A percentile compares a stretch with the other conserved stretches of the same genome.
phyloP scores from a whole-genome alignment of 441 rosid genomes.

The Viola pubescens region DNA sequence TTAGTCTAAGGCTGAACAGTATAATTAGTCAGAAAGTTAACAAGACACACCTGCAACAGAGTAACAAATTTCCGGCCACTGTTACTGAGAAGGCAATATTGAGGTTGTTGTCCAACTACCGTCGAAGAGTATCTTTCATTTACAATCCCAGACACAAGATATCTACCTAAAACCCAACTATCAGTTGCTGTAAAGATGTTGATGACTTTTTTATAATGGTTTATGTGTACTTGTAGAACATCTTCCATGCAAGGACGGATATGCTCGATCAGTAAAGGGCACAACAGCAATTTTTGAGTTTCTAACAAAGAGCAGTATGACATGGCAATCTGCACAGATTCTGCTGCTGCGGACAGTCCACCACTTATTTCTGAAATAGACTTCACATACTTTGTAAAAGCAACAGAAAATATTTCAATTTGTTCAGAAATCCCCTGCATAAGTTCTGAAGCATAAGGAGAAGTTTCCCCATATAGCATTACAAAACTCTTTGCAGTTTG shows the following conservation, averaged over 20 bases:
- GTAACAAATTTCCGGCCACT: slow-evolving; percentile 55
- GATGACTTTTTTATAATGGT: slow-evolving; percentile 53
- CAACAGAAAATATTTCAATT: slow-evolving; percentile 31
- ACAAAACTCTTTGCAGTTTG: slow-evolving; percentile 54
- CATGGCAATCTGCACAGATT: slow-evolving; percentile 40
- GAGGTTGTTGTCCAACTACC: slow-evolving; percentile 35
- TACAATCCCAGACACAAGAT: slow-evolving; percentile 38
- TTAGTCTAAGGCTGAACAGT: background rate
- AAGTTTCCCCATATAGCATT: slow-evolving; percentile 42
- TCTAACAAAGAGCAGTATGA: slow-evolving; percentile 49
- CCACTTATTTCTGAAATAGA: slow-evolving; percentile 35
- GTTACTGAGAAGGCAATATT: slow-evolving; percentile 47
- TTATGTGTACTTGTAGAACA: slow-evolving; percentile 32
- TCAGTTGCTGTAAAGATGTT: slow-evolving; percentile 42
- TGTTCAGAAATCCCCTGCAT: slow-evolving; percentile 45
- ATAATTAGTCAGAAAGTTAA: background rate
- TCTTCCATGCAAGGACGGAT: slow-evolving; percentile 46
- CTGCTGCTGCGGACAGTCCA: slow-evolving; percentile 38
- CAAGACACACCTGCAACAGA: slow-evolving; percentile 45
- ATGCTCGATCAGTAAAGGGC: slow-evolving; percentile 33
- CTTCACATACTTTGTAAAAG: slow-evolving; percentile 34
- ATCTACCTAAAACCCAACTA: slow-evolving; percentile 52
- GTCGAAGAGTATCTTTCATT: slow-evolving; percentile 26
- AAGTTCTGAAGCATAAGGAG: slow-evolving; percentile 38
- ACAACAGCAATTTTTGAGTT: slow-evolving; percentile 31